Evolutionary conservation across 2,329 filamentous ascomycete genomes (phyloP).

Genomic region (Akanthomyces uredinophilus): DNA sequence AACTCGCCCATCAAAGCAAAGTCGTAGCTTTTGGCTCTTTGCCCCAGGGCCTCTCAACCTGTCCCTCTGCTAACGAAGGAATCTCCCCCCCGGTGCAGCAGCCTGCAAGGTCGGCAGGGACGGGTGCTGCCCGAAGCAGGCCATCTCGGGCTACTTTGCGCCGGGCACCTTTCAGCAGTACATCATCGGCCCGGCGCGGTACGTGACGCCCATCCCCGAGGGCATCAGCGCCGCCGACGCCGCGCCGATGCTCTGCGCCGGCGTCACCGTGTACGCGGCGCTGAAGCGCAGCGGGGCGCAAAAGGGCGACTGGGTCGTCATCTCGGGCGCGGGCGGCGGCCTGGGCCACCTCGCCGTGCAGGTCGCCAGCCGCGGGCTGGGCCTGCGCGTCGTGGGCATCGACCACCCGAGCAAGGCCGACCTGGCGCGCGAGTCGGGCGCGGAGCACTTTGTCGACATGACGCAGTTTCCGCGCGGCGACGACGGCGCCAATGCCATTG

Average conservation of each 20-base stretch:
- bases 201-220: conserved; percentile 39
- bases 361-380: conserved; percentile 51
- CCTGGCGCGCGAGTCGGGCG: conserved; percentile 22
- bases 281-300: conserved; percentile 62
- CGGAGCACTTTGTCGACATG: conserved; percentile 42
- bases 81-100: not conserved
- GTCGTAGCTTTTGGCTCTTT: not conserved
- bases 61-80: not conserved
- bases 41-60: not conserved
- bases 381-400: conserved; percentile 25
- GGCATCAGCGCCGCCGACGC: conserved; percentile 29
- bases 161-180: conserved; percentile 25
- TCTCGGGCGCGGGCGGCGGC: conserved; percentile 71
- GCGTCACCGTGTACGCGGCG: conserved; percentile 64
- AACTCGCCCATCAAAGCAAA: not conserved
- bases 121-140: conserved; percentile 21
- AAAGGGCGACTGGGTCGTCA: conserved; percentile 65
- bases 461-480: conserved; percentile 14
- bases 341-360: conserved; percentile 65
- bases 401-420: conserved; percentile 24
- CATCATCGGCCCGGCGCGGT: conserved; percentile 26
- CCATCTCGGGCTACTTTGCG: conserved; percentile 24
- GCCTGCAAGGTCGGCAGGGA: conserved; percentile 16
- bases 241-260: conserved; percentile 63
- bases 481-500: conserved; percentile 37